Conservation (phyloP, 352 stramenopile species). For the Phytopythium boreale region DNA sequence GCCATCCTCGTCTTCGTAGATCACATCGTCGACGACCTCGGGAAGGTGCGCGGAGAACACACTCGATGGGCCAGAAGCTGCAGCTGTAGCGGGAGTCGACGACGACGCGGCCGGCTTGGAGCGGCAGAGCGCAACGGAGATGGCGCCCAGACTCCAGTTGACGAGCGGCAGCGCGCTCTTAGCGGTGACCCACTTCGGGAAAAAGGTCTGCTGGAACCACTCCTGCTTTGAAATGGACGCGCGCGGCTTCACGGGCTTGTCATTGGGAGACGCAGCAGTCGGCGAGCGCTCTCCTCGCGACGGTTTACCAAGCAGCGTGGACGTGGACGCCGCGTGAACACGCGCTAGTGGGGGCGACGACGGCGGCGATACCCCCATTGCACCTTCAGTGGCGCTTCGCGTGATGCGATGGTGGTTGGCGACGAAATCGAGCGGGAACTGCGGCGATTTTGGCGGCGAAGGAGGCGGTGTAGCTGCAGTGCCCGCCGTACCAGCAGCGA, state of each 20-base stretch:
- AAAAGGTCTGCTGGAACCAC: slow-evolving; percentile 32
- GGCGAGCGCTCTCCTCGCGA: neutral
- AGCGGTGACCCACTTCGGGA: slow-evolving; percentile 26
- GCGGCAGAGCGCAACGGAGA: slow-evolving; percentile 36
- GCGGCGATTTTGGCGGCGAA: slow-evolving; percentile 4
- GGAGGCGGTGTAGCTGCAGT: neutral
- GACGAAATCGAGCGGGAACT: slow-evolving; percentile 19
- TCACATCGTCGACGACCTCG: neutral
- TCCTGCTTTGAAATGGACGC: slow-evolving; percentile 15
- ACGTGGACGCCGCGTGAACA: slow-evolving; percentile 6
- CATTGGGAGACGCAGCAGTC: neutral
- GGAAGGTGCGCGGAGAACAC: neutral
- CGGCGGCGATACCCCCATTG: neutral
- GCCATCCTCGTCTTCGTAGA: slow-evolving; percentile 6
- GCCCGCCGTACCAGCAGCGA: neutral
- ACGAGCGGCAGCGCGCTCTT: slow-evolving; percentile 30
- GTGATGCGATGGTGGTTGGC: slow-evolving; percentile 32
- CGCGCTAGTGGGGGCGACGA: slow-evolving; percentile 3
- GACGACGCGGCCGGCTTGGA: neutral
- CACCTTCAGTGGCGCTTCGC: slow-evolving; percentile 23
- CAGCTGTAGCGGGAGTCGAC: neutral
- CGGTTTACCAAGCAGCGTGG: neutral
- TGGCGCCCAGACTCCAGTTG: slow-evolving; percentile 53
- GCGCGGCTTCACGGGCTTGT: neutral
- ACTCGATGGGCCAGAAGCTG: neutral